Evolutionary conservation across 2,329 filamentous ascomycete genomes (phyloP).

Genomic region (Penicillium occitanis): DNA sequence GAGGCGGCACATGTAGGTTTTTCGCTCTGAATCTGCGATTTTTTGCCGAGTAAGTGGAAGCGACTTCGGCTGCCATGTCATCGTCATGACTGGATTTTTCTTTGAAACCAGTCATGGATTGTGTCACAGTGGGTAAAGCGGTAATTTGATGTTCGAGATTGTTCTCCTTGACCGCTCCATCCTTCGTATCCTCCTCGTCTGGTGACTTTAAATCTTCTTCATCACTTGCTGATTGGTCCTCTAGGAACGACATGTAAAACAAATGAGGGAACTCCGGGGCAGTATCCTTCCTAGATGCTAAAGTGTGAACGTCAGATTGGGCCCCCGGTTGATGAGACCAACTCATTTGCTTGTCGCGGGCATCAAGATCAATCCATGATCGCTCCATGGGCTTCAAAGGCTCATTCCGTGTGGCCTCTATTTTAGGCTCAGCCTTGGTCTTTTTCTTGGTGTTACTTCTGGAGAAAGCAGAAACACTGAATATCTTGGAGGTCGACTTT

Average conservation of each 20-base stretch:
- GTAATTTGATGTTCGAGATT: slow-evolving; percentile 29
- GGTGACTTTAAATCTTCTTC: slow-evolving; percentile 27
- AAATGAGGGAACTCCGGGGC: slow-evolving; percentile 29
- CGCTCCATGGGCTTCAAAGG: slow-evolving; percentile 24
- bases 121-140: slow-evolving; percentile 30
- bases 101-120: slow-evolving; percentile 9
- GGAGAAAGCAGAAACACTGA: slow-evolving; percentile 8
- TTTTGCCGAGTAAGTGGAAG: slow-evolving; percentile 17
- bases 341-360: slow-evolving; percentile 21
- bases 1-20: slow-evolving; percentile 2
- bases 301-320: slow-evolving; percentile 22
- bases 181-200: slow-evolving; percentile 18
- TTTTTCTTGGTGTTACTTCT: slow-evolving; percentile 21
- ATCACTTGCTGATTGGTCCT: slow-evolving; percentile 20
- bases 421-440: slow-evolving; percentile 18
- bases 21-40: slow-evolving; percentile 18
- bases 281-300: slow-evolving; percentile 25
- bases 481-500: slow-evolving; percentile 17
- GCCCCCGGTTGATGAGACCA: slow-evolving; percentile 25
- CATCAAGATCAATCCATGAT: slow-evolving; percentile 22
- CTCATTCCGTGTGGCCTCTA: slow-evolving; percentile 23
- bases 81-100: background rate
- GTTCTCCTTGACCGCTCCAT: background rate
- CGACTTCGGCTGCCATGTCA: slow-evolving; percentile 18
- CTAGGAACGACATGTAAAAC: slow-evolving; percentile 25